A percentile compares a stretch with the other conserved stretches of the same genome.
These are phyloP conservation scores for Barnettozyma populi DNA, from an alignment of 805 yeast genomes.

Conservation along the genomic window DNA sequence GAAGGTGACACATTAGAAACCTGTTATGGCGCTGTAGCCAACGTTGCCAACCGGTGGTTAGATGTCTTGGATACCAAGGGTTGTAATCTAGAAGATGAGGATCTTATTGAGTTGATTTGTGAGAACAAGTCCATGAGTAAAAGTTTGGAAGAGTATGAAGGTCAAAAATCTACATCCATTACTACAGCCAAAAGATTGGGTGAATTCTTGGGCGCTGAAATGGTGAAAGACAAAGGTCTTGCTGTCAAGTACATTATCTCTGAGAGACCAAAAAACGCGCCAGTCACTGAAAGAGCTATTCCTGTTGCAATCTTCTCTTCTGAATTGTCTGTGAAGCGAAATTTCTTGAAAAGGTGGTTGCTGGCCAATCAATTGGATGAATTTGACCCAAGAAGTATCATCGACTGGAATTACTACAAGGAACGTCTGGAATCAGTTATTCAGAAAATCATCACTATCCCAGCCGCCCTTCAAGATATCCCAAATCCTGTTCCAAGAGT, in stretches of 20 bases:
- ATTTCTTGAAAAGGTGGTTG: constrained; percentile 81
- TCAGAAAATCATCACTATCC: constrained; percentile 92
- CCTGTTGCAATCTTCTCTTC: constrained; percentile 96
- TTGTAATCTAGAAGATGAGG: constrained; percentile 83
- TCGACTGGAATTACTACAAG: constrained; percentile 91
- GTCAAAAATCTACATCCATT: constrained; percentile 89
- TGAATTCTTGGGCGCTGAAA: constrained; percentile 90
- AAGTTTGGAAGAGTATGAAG: constrained; percentile 80
- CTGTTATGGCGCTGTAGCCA: constrained; percentile 87
- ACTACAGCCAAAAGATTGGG: constrained; percentile 93
- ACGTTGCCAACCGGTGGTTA: constrained; percentile 92
- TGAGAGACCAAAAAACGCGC: constrained; percentile 73
- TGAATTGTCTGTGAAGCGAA: constrained; percentile 61
- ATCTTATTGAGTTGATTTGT: constrained; percentile 88
- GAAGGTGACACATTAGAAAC: constrained; percentile 74
- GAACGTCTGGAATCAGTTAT: constrained; percentile 90
- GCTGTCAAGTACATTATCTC: constrained; percentile 94
- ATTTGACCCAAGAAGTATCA: constrained; percentile 81
- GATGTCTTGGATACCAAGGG: constrained; percentile 91
- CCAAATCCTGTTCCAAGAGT: constrained; percentile 93
- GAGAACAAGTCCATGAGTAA: constrained; percentile 96
- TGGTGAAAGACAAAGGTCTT: constrained; percentile 94
- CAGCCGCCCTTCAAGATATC: constrained; percentile 90
- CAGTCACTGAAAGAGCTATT: constrained; percentile 92
- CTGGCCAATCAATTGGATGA: constrained; percentile 68